These are phyloP conservation scores for Colletotrichum orbiculare DNA, from an alignment of 2,329 filamentous ascomycete species.

Conservation along the genomic window DNA sequence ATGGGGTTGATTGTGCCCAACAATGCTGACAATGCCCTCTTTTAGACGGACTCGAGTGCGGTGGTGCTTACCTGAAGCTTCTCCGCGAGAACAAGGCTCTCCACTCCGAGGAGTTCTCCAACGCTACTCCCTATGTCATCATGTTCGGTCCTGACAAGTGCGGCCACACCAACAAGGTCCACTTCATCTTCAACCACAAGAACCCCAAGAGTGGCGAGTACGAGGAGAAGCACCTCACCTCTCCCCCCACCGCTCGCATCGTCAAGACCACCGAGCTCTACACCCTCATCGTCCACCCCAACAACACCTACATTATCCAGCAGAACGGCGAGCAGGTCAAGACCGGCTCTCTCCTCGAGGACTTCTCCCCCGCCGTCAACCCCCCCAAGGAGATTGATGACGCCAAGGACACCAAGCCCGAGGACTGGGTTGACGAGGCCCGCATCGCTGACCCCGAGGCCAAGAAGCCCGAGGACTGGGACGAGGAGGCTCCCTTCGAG, in stretches of 20 bases:
- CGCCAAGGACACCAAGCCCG: constrained; percentile 91
- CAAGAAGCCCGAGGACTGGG: constrained; percentile 97
- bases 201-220: constrained; percentile 99
- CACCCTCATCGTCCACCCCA: constrained; percentile 94
- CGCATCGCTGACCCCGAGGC: constrained; percentile 93
- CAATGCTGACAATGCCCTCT: constrained; percentile 24
- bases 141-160: constrained; percentile 99
- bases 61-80: constrained; percentile 99
- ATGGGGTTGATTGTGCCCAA: neutral
- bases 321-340: constrained; percentile 91
- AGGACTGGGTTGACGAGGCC: constrained; percentile 94
- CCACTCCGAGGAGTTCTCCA: constrained; percentile 97
- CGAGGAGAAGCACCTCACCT: constrained; percentile 97
- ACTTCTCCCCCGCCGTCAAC: constrained; percentile 95
- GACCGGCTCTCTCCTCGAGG: constrained; percentile 90
- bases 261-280: constrained; percentile 94
- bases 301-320: constrained; percentile 94
- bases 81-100: constrained; percentile 97
- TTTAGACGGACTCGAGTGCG: constrained; percentile 92
- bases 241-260: constrained; percentile 86
- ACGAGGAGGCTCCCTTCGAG: constrained; percentile 97
- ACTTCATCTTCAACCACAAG: constrained; percentile 99
- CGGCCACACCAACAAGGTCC: constrained; percentile 97
- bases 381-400: constrained; percentile 95
- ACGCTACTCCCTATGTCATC: constrained; percentile 97